Conservation (phyloP, 495 filamentous ascomycete genomes). For the Podospora comata region DNA sequence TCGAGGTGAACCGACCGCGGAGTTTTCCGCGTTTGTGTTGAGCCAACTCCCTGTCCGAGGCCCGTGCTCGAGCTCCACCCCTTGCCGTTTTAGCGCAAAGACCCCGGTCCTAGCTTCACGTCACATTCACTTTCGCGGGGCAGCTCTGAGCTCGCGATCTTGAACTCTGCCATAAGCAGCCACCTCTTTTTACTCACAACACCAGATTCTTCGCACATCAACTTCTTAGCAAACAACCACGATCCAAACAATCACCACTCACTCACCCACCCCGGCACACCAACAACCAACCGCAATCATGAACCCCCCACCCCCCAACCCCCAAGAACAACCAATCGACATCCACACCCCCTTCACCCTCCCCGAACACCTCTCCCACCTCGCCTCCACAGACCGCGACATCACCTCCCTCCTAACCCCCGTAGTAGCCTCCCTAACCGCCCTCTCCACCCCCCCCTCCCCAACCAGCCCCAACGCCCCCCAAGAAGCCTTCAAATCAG, state of each 20-base stretch:
- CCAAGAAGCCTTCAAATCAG: conserved; percentile 51
- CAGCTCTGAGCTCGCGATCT: neutral
- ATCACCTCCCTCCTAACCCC: conserved; percentile 59
- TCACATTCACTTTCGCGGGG: neutral
- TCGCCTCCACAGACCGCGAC: conserved; percentile 68
- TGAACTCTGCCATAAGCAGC: neutral
- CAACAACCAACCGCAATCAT: neutral
- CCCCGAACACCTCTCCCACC: conserved; percentile 70
- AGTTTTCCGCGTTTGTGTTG: neutral
- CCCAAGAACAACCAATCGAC: conserved; percentile 16
- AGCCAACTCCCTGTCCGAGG: neutral
- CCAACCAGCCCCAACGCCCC: neutral
- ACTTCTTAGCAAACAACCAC: neutral
- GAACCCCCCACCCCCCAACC: conserved; percentile 7
- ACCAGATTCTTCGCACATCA: neutral
- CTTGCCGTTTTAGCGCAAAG: neutral
- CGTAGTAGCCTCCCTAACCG: conserved; percentile 65
- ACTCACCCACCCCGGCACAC: neutral
- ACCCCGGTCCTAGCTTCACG: neutral
- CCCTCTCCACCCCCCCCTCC: conserved; percentile 54
- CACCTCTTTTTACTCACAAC: neutral
- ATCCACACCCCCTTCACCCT: conserved; percentile 52
- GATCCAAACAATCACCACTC: too few relatives aligned
- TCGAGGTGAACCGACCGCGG: neutral
- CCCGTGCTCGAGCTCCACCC: neutral